These are phyloP conservation scores for Fusarium begoniae DNA, from an alignment of 2,329 filamentous ascomycete genomes.

Conservation along the genomic window DNA sequence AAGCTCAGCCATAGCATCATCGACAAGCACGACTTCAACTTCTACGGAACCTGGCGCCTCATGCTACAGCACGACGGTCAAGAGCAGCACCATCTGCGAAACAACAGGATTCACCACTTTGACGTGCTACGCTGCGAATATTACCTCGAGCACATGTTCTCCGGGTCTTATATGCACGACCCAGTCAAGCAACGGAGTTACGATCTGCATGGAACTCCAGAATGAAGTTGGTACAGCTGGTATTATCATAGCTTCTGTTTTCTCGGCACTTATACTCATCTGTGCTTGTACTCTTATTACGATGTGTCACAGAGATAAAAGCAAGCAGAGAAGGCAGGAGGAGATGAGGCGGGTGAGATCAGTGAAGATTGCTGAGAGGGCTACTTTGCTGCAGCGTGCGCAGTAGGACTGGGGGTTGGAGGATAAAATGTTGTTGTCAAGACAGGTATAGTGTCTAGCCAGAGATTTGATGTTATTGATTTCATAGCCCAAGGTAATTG, in stretches of 20 bases:
- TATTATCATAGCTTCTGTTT: background rate
- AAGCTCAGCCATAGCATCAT: background rate
- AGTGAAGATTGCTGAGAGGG: background rate
- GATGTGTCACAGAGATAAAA: background rate
- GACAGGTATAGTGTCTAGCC: fast-evolving
- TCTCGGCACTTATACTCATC: background rate
- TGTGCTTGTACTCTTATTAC: background rate
- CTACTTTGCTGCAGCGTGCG: background rate
- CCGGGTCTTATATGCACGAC: background rate
- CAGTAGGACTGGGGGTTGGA: background rate
- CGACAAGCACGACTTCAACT: background rate
- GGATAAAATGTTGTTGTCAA: fast-evolving
- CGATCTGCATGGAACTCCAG: background rate
- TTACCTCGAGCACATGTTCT: background rate
- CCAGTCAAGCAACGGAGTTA: background rate
- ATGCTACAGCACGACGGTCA: background rate
- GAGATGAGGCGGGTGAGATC: background rate
- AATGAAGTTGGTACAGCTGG: background rate
- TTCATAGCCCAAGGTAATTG: fast-evolving
- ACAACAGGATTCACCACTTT: background rate
- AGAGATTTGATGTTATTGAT: no score
- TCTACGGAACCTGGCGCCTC: background rate
- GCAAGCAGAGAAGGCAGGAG: background rate
- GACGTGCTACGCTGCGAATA: background rate
- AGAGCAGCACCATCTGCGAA: background rate